phyloP scores from a whole-genome alignment of 768 basidiomycete genomes.

The Macrolepiota fuliginosa region DNA sequence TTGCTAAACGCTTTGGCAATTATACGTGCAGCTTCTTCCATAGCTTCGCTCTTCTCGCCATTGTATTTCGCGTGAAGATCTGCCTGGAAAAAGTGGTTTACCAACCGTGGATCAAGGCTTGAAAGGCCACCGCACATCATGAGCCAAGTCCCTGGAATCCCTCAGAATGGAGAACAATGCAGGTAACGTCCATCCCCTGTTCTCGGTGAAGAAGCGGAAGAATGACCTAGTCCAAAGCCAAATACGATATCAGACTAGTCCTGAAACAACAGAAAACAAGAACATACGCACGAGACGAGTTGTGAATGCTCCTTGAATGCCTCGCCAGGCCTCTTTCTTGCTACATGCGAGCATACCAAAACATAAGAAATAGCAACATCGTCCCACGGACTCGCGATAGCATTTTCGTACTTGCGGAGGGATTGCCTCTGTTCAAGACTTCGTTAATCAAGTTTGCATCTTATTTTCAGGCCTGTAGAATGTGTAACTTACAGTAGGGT shows the following conservation, averaged over 20 bases:
- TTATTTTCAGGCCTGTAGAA: not conserved
- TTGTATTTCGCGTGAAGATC: slow-evolving; percentile 59
- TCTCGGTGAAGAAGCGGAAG: slow-evolving; percentile 74
- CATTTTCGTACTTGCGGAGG: slow-evolving; percentile 53
- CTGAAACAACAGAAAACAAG: not conserved
- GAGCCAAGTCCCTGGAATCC: slow-evolving; percentile 82
- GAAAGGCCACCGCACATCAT: slow-evolving; percentile 55
- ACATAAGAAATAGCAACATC: slow-evolving; percentile 85
- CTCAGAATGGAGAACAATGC: slow-evolving; percentile 78
- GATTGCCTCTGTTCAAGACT: slow-evolving; percentile 29
- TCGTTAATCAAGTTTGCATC: not conserved
- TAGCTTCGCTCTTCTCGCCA: slow-evolving; percentile 56
- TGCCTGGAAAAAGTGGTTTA: slow-evolving; percentile 37
- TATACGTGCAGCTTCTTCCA: slow-evolving; percentile 85
- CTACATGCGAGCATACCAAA: slow-evolving; percentile 67
- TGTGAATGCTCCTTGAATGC: slow-evolving; percentile 81
- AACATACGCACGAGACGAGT: slow-evolving; percentile 67
- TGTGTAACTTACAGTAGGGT: slow-evolving; percentile 38
- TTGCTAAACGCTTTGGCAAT: slow-evolving; percentile 88
- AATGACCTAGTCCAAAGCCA: slow-evolving; percentile 48
- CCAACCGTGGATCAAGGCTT: not conserved
- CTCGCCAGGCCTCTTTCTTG: slow-evolving; percentile 61
- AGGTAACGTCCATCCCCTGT: slow-evolving; percentile 85
- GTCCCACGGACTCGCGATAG: slow-evolving; percentile 76
- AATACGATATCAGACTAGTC: not conserved